A percentile compares a stretch with the other conserved stretches of the same genome.
phyloP scores from a whole-genome alignment of 768 basidiomycete genomes.

The Paxillus ammoniavirescens region DNA sequence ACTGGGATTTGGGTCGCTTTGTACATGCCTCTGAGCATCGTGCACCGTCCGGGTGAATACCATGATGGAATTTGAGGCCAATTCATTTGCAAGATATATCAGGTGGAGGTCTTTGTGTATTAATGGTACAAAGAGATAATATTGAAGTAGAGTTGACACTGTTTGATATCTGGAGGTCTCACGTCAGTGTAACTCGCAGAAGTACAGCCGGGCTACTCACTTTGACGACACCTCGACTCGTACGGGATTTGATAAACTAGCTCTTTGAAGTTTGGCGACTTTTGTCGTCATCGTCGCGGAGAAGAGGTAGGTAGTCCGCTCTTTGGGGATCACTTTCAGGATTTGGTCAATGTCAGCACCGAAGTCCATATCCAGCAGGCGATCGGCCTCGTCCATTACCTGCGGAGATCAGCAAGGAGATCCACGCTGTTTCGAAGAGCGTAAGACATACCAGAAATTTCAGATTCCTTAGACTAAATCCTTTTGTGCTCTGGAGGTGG shows the following conservation, averaged over 20 bases:
- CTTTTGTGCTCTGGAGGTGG: slow-evolving; percentile 96
- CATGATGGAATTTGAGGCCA: slow-evolving; percentile 92
- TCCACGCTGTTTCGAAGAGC: neutral
- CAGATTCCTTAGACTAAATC: slow-evolving; percentile 81
- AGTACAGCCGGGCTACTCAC: slow-evolving; percentile 42
- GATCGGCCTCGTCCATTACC: slow-evolving; percentile 98
- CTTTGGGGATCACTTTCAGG: slow-evolving; percentile 90
- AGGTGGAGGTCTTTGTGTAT: slow-evolving; percentile 91
- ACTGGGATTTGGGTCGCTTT: neutral
- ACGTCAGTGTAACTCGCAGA: neutral
- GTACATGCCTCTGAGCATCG: slow-evolving; percentile 74
- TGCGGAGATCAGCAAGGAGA: slow-evolving; percentile 29
- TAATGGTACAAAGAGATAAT: slow-evolving; percentile 92
- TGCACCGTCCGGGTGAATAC: slow-evolving; percentile 96
- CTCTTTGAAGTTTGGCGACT: slow-evolving; percentile 93
- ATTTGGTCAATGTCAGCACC: slow-evolving; percentile 95
- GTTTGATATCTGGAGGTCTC: slow-evolving; percentile 79
- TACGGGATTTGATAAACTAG: slow-evolving; percentile 91
- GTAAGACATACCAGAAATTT: slow-evolving; percentile 75
- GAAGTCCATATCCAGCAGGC: slow-evolving; percentile 95
- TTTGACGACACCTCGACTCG: slow-evolving; percentile 91
- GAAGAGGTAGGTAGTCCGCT: slow-evolving; percentile 93
- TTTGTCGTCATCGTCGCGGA: slow-evolving; percentile 99
- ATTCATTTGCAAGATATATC: slow-evolving; percentile 82
- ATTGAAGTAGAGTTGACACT: slow-evolving; percentile 90